These are phyloP conservation scores for Fusarium metavorans DNA, from an alignment of 2,329 filamentous ascomycete species.

Conservation along the genomic window DNA sequence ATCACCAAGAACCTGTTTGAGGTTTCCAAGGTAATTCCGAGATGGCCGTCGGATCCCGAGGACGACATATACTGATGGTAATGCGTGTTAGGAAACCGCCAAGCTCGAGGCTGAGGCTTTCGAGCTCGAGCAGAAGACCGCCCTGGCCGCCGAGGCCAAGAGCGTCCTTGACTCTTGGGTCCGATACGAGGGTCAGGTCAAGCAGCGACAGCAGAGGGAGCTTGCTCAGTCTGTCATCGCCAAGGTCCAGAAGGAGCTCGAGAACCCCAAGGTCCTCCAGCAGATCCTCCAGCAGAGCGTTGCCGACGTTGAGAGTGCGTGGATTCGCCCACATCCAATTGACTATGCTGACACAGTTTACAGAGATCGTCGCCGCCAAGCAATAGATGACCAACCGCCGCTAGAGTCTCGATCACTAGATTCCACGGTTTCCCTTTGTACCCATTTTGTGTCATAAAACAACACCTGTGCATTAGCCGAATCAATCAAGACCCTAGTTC, in stretches of 20 bases:
- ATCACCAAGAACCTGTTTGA: constrained; percentile 97
- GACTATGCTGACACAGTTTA: constrained; percentile 49
- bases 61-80: constrained; percentile 34
- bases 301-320: constrained; percentile 91
- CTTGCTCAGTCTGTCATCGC: constrained; percentile 91
- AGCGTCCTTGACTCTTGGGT: constrained; percentile 97
- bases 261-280: constrained; percentile 97
- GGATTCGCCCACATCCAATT: constrained; percentile 8
- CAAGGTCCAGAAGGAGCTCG: constrained; percentile 98
- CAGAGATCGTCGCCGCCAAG: constrained; percentile 74
- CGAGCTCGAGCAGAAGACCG: constrained; percentile 96
- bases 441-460: constrained; percentile 61
- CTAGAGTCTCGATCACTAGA: constrained; percentile 53
- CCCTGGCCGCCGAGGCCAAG: constrained; percentile 94
- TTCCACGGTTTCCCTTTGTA: constrained; percentile 64
- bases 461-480: constrained; percentile 73
- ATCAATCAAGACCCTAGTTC: constrained; percentile 55
- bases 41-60: constrained; percentile 13
- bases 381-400: constrained; percentile 64
- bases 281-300: constrained; percentile 98
- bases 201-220: constrained; percentile 98
- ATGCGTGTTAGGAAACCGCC: constrained; percentile 83
- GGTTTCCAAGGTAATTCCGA: constrained; percentile 87
- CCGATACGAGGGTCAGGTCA: constrained; percentile 97
- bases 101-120: constrained; percentile 95